phyloP scores from a whole-genome alignment of 2,329 filamentous ascomycete genomes.

The Diplodia mutila region DNA sequence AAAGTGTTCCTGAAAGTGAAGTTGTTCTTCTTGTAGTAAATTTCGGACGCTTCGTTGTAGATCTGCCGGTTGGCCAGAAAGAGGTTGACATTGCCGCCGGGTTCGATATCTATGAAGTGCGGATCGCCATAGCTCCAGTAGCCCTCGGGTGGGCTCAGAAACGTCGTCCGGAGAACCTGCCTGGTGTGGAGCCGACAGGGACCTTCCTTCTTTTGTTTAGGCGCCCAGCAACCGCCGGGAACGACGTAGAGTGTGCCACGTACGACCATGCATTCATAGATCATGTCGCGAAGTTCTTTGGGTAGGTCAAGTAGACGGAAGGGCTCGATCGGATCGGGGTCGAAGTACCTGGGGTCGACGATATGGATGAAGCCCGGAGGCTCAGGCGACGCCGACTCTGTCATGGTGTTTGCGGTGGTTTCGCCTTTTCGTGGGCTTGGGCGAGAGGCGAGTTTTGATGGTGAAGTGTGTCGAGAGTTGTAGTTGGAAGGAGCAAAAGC shows the following conservation, averaged over 20 bases:
- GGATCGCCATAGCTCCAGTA: neutral
- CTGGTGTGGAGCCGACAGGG: neutral
- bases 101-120: neutral
- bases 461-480: neutral
- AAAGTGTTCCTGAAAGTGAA: neutral
- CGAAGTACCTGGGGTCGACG: neutral
- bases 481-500: neutral
- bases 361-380: neutral
- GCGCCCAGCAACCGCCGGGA: neutral
- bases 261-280: neutral
- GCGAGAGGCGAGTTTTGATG: neutral
- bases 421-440: neutral
- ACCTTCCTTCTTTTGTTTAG: neutral
- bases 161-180: neutral
- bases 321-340: neutral
- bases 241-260: neutral
- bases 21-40: neutral
- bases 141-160: no score
- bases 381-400: neutral
- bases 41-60: neutral
- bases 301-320: neutral
- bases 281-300: neutral
- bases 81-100: neutral
- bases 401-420: neutral
- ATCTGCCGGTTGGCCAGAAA: neutral